Conservation (phyloP, 768 basidiomycete species). For the Hydnum rufescens region DNA sequence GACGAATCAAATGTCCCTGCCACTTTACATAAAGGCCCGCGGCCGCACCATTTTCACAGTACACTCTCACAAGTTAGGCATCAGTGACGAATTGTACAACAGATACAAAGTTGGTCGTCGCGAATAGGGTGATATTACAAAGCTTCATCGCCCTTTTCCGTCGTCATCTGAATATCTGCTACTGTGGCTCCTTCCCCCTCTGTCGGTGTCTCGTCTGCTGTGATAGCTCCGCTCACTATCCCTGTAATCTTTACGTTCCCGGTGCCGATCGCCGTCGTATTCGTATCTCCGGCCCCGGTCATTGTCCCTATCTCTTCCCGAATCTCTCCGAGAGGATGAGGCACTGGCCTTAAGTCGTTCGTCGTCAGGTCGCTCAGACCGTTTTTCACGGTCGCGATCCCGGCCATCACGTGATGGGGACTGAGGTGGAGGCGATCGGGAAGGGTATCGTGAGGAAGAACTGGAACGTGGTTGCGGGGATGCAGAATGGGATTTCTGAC, state of each 20-base stretch:
- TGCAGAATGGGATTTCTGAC: constrained; percentile 7
- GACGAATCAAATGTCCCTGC: too few relatives aligned
- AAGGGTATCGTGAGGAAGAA: constrained; percentile 21
- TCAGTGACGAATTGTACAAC: too few relatives aligned
- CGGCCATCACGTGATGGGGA: constrained; percentile 15
- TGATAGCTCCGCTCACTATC: constrained; percentile 14
- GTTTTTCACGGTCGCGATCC: constrained; percentile 11
- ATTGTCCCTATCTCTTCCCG: neutral
- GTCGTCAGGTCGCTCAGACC: constrained; percentile 8
- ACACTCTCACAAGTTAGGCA: too few relatives aligned
- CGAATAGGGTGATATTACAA: too few relatives aligned
- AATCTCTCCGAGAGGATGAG: neutral
- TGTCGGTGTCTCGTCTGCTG: constrained; percentile 15
- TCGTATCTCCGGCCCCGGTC: neutral
- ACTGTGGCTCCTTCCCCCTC: constrained; percentile 11
- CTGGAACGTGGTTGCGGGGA: constrained; percentile 15
- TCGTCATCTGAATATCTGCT: constrained; percentile 15
- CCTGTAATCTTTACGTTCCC: constrained; percentile 15
- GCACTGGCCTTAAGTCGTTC: constrained; percentile 10
- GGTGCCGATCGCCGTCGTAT: constrained; percentile 10
- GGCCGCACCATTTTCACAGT: too few relatives aligned
- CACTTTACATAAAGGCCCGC: too few relatives aligned
- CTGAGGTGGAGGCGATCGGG: constrained; percentile 9
- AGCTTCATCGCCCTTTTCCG: neutral
- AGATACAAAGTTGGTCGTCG: too few relatives aligned